Evolutionary conservation across 768 basidiomycete genomes (phyloP).

Genomic region (Psilocybe tampanensis): DNA sequence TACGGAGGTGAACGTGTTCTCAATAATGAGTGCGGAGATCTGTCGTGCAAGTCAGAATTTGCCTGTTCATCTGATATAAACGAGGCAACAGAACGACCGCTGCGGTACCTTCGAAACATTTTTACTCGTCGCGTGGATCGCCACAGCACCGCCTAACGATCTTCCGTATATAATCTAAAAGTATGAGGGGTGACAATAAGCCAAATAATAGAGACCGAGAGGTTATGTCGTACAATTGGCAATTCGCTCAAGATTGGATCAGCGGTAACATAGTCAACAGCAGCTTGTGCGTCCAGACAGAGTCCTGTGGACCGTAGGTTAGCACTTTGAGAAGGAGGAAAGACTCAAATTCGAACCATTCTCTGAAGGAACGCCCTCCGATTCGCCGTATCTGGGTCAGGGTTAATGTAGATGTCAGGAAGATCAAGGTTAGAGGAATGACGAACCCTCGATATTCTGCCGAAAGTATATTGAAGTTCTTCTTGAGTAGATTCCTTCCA

Average conservation of each 20-base stretch:
- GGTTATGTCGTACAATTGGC: constrained; percentile 47
- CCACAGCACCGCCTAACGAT: constrained; percentile 86
- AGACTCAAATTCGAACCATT: constrained; percentile 45
- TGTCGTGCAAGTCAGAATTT: constrained; percentile 26
- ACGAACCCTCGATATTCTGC: constrained; percentile 86
- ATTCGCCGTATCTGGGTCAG: constrained; percentile 68
- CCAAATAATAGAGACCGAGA: not conserved
- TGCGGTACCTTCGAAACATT: constrained; percentile 65
- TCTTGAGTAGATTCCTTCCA: constrained; percentile 55
- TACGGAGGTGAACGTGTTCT: constrained; percentile 89
- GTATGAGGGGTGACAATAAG: not conserved
- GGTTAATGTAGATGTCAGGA: too few species aligned
- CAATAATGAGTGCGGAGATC: constrained; percentile 75
- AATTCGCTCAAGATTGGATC: constrained; percentile 60
- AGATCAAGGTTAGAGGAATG: not conserved
- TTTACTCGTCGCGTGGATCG: constrained; percentile 76
- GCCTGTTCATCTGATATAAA: too few species aligned
- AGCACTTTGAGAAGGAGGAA: not conserved
- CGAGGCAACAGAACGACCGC: too few species aligned
- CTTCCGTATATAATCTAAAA: constrained; percentile 73
- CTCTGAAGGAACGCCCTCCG: constrained; percentile 80
- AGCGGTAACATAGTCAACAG: constrained; percentile 64
- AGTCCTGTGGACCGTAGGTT: constrained; percentile 47
- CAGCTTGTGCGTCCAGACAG: constrained; percentile 77
- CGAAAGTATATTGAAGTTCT: constrained; percentile 85